A percentile compares a stretch with the other conserved stretches of the same genome.
Conservation (phyloP, 1,139 yeast genomes). For the Blastobotrys arbuscula region DNA sequence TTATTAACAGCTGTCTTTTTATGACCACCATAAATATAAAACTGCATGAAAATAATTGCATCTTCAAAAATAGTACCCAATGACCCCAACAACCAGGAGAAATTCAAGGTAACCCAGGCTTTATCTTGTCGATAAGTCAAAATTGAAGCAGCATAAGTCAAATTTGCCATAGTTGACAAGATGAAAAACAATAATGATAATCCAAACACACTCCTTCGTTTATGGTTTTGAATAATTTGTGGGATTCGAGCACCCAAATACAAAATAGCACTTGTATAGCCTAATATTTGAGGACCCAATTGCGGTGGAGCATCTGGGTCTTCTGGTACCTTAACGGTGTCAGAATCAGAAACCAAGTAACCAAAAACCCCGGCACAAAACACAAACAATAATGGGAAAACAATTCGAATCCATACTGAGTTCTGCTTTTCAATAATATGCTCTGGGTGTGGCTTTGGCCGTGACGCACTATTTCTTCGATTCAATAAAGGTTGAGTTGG, state of each 20-base stretch:
- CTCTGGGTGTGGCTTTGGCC: constrained; percentile 25
- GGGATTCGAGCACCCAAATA: constrained; percentile 77
- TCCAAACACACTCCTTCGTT: constrained; percentile 66
- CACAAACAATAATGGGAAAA: constrained; percentile 61
- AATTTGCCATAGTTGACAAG: constrained; percentile 68
- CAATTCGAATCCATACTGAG: constrained; percentile 40
- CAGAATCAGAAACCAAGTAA: constrained; percentile 43
- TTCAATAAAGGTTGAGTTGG: constrained; percentile 24
- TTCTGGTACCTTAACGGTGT: constrained; percentile 10
- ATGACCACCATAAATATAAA: constrained; percentile 43
- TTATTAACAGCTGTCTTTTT: background rate
- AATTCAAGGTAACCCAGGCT: constrained; percentile 54
- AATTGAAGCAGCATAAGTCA: constrained; percentile 73
- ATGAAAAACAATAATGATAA: constrained; percentile 68
- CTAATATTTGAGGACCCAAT: constrained; percentile 64
- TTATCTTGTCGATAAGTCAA: constrained; percentile 57
- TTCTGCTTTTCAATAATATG: constrained; percentile 21
- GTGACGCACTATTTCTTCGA: constrained; percentile 24
- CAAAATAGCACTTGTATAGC: constrained; percentile 63
- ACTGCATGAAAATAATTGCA: constrained; percentile 55
- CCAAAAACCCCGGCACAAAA: constrained; percentile 62
- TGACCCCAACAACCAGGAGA: constrained; percentile 72
- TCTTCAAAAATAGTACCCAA: constrained; percentile 71
- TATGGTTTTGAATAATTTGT: constrained; percentile 67
- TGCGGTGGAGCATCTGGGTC: constrained; percentile 24